Evolutionary conservation across 1,139 yeast species (phyloP).

Genomic region (Citeromyces siamensis): DNA sequence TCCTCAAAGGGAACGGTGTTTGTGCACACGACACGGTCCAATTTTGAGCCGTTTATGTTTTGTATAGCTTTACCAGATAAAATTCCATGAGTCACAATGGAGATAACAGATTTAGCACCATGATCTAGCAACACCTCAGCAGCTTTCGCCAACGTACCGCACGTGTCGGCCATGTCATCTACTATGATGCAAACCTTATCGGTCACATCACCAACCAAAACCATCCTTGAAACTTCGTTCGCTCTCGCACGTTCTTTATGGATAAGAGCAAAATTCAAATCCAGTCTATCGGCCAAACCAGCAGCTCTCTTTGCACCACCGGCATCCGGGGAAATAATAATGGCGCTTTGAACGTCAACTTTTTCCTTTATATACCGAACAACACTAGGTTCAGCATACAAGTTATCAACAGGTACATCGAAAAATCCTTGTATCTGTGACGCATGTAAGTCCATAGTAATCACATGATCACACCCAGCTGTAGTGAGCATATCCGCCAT

Average conservation of each 20-base stretch:
- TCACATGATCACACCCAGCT: conserved; percentile 95
- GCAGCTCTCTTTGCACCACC: conserved; percentile 99
- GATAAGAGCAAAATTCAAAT: conserved; percentile 87
- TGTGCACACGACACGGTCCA: conserved; percentile 80
- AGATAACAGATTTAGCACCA: conserved; percentile 77
- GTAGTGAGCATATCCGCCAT: conserved; percentile 93
- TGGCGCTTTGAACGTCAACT: conserved; percentile 55
- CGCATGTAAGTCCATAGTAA: conserved; percentile 96
- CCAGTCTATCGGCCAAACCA: conserved; percentile 84
- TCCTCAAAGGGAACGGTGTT: conserved; percentile 90
- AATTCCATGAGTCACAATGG: conserved; percentile 94
- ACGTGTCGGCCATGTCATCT: conserved; percentile 98
- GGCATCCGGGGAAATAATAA: conserved; percentile 94
- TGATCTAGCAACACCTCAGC: conserved; percentile 80
- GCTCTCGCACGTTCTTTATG: conserved; percentile 96
- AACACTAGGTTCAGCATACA: conserved; percentile 93
- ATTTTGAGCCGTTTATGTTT: conserved; percentile 66
- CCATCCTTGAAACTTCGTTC: conserved; percentile 91
- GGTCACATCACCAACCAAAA: conserved; percentile 89
- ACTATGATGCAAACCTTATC: conserved; percentile 82
- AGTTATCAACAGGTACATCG: conserved; percentile 90
- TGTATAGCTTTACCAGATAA: conserved; percentile 81
- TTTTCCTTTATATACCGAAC: conserved; percentile 77
- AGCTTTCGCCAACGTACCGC: conserved; percentile 94
- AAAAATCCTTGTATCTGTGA: conserved; percentile 97